Conservation (phyloP, 2,329 filamentous ascomycete genomes). For the Cercospora sesami region DNA sequence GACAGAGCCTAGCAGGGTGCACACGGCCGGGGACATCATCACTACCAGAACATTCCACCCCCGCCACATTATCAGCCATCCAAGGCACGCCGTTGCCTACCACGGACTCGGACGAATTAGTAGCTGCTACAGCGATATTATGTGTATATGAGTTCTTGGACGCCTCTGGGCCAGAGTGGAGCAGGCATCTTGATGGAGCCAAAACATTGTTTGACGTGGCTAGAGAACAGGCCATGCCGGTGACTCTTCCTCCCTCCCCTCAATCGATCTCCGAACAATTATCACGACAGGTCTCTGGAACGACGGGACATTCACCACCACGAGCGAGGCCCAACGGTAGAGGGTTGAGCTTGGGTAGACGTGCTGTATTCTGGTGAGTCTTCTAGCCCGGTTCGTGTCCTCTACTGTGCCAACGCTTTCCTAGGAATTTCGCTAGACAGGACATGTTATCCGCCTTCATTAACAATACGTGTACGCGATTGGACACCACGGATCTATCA, state of each 20-base stretch:
- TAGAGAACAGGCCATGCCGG: slow-evolving; percentile 52
- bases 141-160: slow-evolving; percentile 70
- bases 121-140: slow-evolving; percentile 65
- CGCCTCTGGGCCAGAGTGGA: slow-evolving; percentile 63
- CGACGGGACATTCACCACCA: slow-evolving; percentile 4
- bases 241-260: slow-evolving; percentile 47
- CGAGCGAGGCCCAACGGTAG: not conserved
- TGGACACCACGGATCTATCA: slow-evolving; percentile 62
- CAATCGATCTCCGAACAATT: slow-evolving; percentile 30
- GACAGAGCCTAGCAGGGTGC: slow-evolving; percentile 37
- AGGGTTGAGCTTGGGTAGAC: slow-evolving; percentile 56
- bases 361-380: slow-evolving; percentile 58
- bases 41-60: slow-evolving; percentile 31
- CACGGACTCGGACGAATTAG: slow-evolving; percentile 58
- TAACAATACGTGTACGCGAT: slow-evolving; percentile 60
- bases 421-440: slow-evolving; percentile 62
- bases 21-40: slow-evolving; percentile 30
- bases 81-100: slow-evolving; percentile 35
- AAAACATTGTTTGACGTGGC: slow-evolving; percentile 62
- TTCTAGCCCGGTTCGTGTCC: not conserved
- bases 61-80: slow-evolving; percentile 23
- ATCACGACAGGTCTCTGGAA: slow-evolving; percentile 14
- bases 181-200: slow-evolving; percentile 64
- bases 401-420: not conserved
- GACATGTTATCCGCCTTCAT: slow-evolving; percentile 66